phyloP scores from a whole-genome alignment of 1,284 basidiomycete genomes.

The Meripilus lineatus region DNA sequence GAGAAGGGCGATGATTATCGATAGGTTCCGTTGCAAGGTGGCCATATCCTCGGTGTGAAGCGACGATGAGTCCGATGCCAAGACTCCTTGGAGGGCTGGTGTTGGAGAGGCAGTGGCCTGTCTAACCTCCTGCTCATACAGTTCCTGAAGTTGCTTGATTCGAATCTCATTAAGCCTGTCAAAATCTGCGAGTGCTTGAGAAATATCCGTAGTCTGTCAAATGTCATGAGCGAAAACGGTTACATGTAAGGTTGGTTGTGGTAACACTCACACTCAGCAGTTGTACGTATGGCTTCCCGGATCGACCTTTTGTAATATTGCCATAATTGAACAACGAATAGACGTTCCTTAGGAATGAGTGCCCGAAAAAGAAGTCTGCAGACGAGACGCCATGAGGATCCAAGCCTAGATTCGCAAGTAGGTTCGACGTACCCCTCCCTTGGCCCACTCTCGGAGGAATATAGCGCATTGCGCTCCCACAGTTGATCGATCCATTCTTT shows the following conservation, averaged over 20 bases:
- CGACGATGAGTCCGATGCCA: too few relatives aligned
- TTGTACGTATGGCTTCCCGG: neutral
- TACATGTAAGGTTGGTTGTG: neutral
- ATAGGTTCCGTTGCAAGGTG: too few relatives aligned
- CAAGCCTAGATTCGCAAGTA: neutral
- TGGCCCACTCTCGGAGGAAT: neutral
- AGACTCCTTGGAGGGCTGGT: too few relatives aligned
- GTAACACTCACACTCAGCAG: neutral
- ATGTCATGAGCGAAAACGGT: neutral
- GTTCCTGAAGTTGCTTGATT: neutral
- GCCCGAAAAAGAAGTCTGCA: neutral
- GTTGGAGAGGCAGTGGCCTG: too few relatives aligned
- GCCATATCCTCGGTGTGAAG: too few relatives aligned
- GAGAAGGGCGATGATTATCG: too few relatives aligned
- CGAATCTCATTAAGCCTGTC: neutral
- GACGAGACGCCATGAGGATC: neutral
- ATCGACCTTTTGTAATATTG: neutral
- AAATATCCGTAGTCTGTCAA: conserved; percentile 4
- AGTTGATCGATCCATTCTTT: neutral
- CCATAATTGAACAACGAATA: conserved; percentile 1
- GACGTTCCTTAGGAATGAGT: neutral
- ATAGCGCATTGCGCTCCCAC: neutral
- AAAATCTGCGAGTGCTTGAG: conserved; percentile 6
- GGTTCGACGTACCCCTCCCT: neutral
- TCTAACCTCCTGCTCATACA: too few relatives aligned